Evolutionary conservation across 164 flowering plant genomes (phyloP), one percentile per base, ranked within the genome.

Genomic region (Litsea cubeba): DNA sequence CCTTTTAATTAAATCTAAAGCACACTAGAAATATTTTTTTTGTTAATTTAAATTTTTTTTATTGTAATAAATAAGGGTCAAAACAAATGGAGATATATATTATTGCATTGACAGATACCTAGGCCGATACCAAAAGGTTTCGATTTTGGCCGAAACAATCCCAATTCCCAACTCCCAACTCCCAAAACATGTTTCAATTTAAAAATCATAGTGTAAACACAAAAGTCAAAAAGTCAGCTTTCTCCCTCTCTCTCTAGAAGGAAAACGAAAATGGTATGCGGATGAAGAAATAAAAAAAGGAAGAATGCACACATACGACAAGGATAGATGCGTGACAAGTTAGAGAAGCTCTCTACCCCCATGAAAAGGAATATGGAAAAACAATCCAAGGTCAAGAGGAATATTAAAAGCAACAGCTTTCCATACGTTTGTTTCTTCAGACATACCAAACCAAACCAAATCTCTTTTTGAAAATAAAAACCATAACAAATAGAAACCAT

Each of bases 381-480:
- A 54, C 60, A 4, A 54, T 14, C 20, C 3, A 54, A 54, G 60
- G 46, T 40, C 46, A 25, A 64, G 30, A 25, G 11, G 69, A 14
- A 28, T 15, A 28, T 17, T 28, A 18, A 30, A 30, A 30, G 46
- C 46, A 1, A 3, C 35, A 66, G 69, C 69, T 32, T 66, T 66
- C 69, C 69, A 66, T 30, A 66, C 69, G 69, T 66, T 66, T 54
- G 60, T 54, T 54, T 54, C 60, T 54, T 20, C 60, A 54, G 17
- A 54, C 60, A 54, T 54, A 14, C 60, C 69, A 25, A 28, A 17
- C 12, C 30, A 64, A 30, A 20, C 40, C 40, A 12, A 28, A 30
- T 54, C 28, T 6, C 69, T 35, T 66, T 18, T 66, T 15, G 60
- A 54, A 54, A 54, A 15, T 54, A 7, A 40, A 40, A 40, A 0